Base-by-base conservation (phyloP, 2,329 filamentous ascomycete genomes). In the Fusarium sp. region DNA sequence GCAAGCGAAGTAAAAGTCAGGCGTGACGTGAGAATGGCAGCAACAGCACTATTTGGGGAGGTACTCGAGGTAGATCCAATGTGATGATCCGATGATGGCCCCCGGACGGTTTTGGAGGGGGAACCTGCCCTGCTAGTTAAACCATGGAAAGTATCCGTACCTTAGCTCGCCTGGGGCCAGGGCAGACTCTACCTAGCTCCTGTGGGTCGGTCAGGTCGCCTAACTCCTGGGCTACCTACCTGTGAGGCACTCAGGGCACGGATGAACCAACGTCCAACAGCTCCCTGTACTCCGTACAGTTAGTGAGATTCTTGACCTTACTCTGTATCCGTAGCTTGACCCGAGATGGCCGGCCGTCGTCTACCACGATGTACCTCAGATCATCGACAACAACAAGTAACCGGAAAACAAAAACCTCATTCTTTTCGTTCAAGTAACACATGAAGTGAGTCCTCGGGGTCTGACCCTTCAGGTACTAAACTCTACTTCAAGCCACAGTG, bases 71-170 rank as follows among this genome's bases (percentile, higher is more conserved):
- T 54, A 45, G 48, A 42, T 45, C 61, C 63, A 65, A 36, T 69
- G 69, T 72, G 73, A 77, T 74, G 76, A 78, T 77, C 66, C 69
- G 72, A 75, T 73, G 64, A 66, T 70, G 59, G 41, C 59, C 67
- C 67, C 67, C 36, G 18, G 66, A 65, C 69, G 57, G 47, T 60
- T 55, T 74, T 69, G 68, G 69, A 66, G 69, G 72, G 70, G 69
- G 35, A 72, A 75, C 64, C 47, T 75, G 48, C 55, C 64, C 44
- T 75, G 45, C 55, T 35, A 35, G 32, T 35, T 53, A 68, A 66
- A 30, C 60, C 60, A 58, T 66, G 69, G 39, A 53, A 54, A 35
- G 58, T 35, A 59, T 24, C 65, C 51, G 48, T 41, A 59, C n/a
- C 53, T 61, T 63, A 63, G 47, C 61, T 63, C 35, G 41, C 22